These are phyloP conservation scores for Leccinum fallax DNA, from an alignment of 1,284 basidiomycete species.

Conservation along the genomic window DNA sequence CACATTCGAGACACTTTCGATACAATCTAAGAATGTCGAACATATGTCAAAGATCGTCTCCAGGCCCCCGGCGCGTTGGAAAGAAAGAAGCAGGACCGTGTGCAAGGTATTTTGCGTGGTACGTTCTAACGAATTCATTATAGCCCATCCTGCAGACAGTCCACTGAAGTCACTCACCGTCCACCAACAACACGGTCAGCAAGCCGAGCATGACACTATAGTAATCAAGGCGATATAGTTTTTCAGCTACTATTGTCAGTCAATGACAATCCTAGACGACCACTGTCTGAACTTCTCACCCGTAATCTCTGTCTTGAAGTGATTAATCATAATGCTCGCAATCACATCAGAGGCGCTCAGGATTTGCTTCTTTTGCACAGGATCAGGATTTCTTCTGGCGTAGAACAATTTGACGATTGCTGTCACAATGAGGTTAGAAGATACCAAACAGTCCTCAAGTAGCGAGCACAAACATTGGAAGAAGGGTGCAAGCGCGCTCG, in stretches of 20 bases:
- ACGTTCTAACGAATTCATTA: slow-evolving; percentile 55
- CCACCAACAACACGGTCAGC: slow-evolving; percentile 75
- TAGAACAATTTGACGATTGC: slow-evolving; percentile 89
- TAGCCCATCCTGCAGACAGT: background rate
- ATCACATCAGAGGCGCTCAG: slow-evolving; percentile 67
- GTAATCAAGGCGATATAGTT: slow-evolving; percentile 59
- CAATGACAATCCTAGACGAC: slow-evolving; percentile 1
- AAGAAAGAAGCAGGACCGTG: slow-evolving; percentile 78
- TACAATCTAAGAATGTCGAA: slow-evolving; percentile 55
- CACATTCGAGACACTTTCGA: slow-evolving; percentile 53
- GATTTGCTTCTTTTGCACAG: slow-evolving; percentile 80
- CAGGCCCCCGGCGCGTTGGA: slow-evolving; percentile 76
- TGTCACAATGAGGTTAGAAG: slow-evolving; percentile 33
- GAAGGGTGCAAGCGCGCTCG: slow-evolving; percentile 79
- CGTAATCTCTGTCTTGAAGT: slow-evolving; percentile 61
- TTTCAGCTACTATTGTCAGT: slow-evolving; percentile 45
- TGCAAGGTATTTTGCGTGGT: slow-evolving; percentile 75
- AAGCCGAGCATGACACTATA: slow-evolving; percentile 81
- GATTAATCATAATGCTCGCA: slow-evolving; percentile 73
- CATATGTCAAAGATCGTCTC: slow-evolving; percentile 68
- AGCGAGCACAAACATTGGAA: slow-evolving; percentile 73
- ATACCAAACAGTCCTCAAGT: background rate
- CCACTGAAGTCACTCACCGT: slow-evolving; percentile 58
- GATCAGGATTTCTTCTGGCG: slow-evolving; percentile 78
- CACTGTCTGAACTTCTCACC: slow-evolving; percentile 43